Base-by-base conservation (phyloP, 2,329 filamentous ascomycete species). In the Curvularia lunata region DNA sequence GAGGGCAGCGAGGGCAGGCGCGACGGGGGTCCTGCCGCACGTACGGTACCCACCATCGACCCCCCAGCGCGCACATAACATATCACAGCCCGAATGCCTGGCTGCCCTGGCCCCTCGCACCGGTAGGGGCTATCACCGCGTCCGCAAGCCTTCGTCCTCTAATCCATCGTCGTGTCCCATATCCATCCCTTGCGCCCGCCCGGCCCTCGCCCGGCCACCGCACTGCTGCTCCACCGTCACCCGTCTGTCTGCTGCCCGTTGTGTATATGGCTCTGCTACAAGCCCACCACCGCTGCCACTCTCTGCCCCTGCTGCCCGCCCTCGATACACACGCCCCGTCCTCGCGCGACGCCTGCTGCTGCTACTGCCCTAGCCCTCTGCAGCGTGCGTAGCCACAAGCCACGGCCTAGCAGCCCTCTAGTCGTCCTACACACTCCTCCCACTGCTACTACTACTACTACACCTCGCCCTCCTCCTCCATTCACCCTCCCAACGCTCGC, bases 251-350 rank as follows among this genome's bases (percentile, higher is more conserved):
- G 16, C 53, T 52, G 27, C 30, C 53, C 51, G 48, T 28, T 62
- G 64, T 72, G 67, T 74, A 69, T 61, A 77, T 77, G 73, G 73
- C 73, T 71, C 63, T 68, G 63, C 63, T 65, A 62, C 61, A 62
- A 56, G 62, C 62, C 56, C 63, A 59, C 48, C 62, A 58, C 54
- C 56, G 53, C 43, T 63, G 48, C 56, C 61, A 54, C 51, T 46
- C 63, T 32, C 61, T 59, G 52, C 64, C 64, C 61, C 32, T 65
- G 57, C 60, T 69, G 25, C 64, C 67, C 53, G 47, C 63, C 46
- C 60, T 63, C 34, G 61, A 64, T 45, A 54, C 59, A 56, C 62
- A 65, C 57, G 54, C 58, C 48, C 65, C 59, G 59, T 53, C 41
- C 47, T 64, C 62, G 25, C 67, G 74, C 43, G 60, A 67, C 56